phyloP scores from a whole-genome alignment of 331 rosid genomes.

The Phaseolus coccineus region DNA sequence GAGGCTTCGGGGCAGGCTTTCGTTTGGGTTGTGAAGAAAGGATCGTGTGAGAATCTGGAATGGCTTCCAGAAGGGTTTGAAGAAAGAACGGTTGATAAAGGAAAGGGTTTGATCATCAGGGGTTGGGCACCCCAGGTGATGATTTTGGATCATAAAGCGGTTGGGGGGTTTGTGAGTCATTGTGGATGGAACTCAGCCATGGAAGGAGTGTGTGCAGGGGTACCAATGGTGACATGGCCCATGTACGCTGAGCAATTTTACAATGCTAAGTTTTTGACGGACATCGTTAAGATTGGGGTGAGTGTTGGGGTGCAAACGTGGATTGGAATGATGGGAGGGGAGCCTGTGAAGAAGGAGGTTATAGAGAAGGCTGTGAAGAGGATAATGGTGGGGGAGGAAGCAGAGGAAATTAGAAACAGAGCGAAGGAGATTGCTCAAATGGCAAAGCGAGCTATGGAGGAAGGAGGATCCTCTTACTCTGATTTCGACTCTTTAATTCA shows the following conservation, averaged over 20 bases:
- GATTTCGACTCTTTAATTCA: conserved; percentile 54
- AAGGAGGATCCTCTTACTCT: conserved; percentile 57
- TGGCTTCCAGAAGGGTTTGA: conserved; percentile 63
- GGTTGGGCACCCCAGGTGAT: conserved; percentile 70
- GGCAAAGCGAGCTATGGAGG: conserved; percentile 57
- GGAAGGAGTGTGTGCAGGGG: conserved; percentile 60
- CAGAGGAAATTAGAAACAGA: conserved; percentile 64
- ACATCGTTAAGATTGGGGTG: conserved; percentile 59
- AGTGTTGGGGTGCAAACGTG: conserved; percentile 60
- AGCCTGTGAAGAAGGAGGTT: conserved; percentile 47
- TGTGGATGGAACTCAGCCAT: conserved; percentile 69
- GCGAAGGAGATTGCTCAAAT: conserved; percentile 43
- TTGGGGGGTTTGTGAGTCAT: conserved; percentile 66
- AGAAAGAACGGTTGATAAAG: conserved; percentile 41
- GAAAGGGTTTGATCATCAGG: conserved; percentile 55
- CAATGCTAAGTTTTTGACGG: conserved; percentile 64
- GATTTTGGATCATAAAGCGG: conserved; percentile 57
- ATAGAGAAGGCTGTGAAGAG: conserved; percentile 54
- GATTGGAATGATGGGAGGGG: conserved; percentile 45
- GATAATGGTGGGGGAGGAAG: conserved; percentile 61
- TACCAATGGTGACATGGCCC: conserved; percentile 78
- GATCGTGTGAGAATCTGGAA: background rate
- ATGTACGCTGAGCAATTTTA: conserved; percentile 65
- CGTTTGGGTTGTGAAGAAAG: conserved; percentile 69
- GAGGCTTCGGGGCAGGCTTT: conserved; percentile 60